Evolutionary conservation across 129 eudicot species (phyloP), one percentile per base, ranked within the genome.

Genomic region (Ambrosia artemisiifolia): DNA sequence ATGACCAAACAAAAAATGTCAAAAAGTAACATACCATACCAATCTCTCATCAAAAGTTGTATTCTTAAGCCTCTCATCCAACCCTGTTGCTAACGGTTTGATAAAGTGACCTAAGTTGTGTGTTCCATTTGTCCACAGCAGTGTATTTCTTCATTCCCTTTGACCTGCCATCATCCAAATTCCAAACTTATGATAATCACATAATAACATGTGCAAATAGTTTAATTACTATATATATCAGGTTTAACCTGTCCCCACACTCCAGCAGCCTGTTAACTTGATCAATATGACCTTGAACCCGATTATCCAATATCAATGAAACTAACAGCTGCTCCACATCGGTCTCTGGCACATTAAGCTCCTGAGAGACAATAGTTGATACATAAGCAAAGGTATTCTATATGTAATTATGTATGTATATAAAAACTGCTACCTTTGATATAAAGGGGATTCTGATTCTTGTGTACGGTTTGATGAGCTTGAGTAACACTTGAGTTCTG

Each of bases 121-220:
- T 90, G 85, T 91, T 88, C 99, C 99, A 95, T 83, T 91, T 95
- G 73, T 95, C 99, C 67, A 91, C 78, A 46, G 99, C 99, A 44
- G 91, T 73, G 83, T 95, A 95, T 79, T 95, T 91, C 83, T 86
- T 86, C 88, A 82, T 85, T 59, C 99, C 99, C 87, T 88, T 95
- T 13, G 97, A 95, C 83, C 99, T 95, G 89, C 38, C 78, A 57
- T 61, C 13, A 36, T 20, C n/a, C 19, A 62, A 74, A 48, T 62
- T 60, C 78, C 68, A 68, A 10, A 74, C 12, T 78, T 32, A 18
- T 2, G 33, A 72, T 56, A 36, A 11, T 69, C 46, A 32, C 35
- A 2, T 38, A 1, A 7, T 12, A 38, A 28, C n/a, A 32, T 4
- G 20, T 5, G 19, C 4, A 63, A 54, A 11, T 24, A 36, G 30